Conservation (phyloP, 441 rosid genomes). For the Mallotus japonicus region DNA sequence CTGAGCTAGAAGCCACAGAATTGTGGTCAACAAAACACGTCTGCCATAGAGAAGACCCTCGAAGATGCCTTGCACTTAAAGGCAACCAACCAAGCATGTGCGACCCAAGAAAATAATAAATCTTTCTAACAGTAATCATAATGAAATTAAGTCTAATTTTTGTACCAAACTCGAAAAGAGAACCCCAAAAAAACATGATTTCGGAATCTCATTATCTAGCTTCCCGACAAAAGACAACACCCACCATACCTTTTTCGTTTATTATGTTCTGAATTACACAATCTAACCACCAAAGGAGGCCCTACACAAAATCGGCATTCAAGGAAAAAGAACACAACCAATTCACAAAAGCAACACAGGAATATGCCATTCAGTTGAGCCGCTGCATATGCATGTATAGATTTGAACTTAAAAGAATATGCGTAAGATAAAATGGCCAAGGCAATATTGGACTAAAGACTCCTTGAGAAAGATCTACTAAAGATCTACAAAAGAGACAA, state of each 20-base stretch:
- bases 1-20: slow-evolving; percentile 8
- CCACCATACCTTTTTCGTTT: not conserved
- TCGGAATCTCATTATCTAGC: slow-evolving; percentile 12
- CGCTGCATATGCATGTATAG: not conserved
- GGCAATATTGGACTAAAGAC: slow-evolving; percentile 8
- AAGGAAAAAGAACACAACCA: not conserved
- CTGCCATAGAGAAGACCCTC: not conserved
- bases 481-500: too few relatives aligned
- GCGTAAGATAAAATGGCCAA: slow-evolving; percentile 6
- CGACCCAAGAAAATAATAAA: not conserved
- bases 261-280: not conserved
- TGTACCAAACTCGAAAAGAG: not conserved
- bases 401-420: slow-evolving; percentile 7
- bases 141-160: not conserved
- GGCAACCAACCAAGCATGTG: not conserved
- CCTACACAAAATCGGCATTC: slow-evolving; percentile 30
- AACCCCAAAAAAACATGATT: slow-evolving; percentile 21
- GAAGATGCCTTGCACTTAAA: not conserved
- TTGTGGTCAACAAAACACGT: slow-evolving; percentile 19
- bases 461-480: slow-evolving; percentile 15
- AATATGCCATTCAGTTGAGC: not conserved
- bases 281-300: slow-evolving; percentile 14
- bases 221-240: slow-evolving; percentile 8
- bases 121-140: too few relatives aligned
- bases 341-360: not conserved